Evolutionary conservation across 2,329 filamentous ascomycete genomes (phyloP).

Genomic region (Fusarium palustre): DNA sequence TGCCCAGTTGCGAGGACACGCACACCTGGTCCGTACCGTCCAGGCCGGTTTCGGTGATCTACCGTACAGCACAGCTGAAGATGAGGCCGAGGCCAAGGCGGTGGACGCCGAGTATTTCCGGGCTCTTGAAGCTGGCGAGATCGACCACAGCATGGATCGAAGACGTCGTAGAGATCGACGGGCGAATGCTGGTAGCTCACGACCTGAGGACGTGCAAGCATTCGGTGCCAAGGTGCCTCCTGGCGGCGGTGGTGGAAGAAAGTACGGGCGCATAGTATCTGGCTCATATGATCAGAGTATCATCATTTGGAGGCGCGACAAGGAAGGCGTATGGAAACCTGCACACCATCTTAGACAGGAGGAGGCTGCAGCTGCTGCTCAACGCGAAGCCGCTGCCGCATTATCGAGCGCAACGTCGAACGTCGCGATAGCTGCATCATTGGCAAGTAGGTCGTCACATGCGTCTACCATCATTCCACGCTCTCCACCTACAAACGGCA

Average conservation of each 20-base stretch:
- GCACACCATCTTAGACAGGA: constrained; percentile 81
- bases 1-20: constrained; percentile 84
- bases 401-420: constrained; percentile 26
- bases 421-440: constrained; percentile 23
- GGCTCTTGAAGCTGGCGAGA: constrained; percentile 64
- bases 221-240: constrained; percentile 89
- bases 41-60: constrained; percentile 95
- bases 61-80: constrained; percentile 80
- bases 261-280: constrained; percentile 93
- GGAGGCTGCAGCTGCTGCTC: constrained; percentile 69
- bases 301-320: constrained; percentile 91
- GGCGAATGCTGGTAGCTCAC: constrained; percentile 77
- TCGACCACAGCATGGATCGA: constrained; percentile 53
- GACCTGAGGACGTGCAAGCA: constrained; percentile 80
- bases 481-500: constrained; percentile 20
- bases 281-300: constrained; percentile 97
- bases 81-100: constrained; percentile 76
- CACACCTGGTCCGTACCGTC: constrained; percentile 88
- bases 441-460: constrained; percentile 17
- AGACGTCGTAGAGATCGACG: constrained; percentile 55
- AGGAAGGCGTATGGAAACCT: constrained; percentile 85
- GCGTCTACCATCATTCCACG: constrained; percentile 14
- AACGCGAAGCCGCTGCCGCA: constrained; percentile 44
- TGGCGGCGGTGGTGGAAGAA: constrained; percentile 88
- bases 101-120: constrained; percentile 80